Conservation (phyloP, 495 filamentous ascomycete species). For the Chaetomium cochliodes region DNA sequence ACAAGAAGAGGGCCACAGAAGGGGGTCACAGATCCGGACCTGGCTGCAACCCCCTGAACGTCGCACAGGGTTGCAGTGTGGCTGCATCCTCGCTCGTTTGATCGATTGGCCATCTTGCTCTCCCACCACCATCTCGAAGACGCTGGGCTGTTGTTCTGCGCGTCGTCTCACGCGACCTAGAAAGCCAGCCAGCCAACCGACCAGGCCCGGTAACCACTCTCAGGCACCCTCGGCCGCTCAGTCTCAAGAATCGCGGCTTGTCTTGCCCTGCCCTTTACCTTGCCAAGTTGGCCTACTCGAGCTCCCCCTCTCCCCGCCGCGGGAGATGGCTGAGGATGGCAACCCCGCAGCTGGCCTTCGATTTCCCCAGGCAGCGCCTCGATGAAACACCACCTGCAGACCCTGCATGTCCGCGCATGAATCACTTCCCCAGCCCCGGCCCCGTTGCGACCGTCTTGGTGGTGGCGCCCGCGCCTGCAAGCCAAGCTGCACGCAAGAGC, state of each 20-base stretch:
- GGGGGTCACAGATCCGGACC: not conserved
- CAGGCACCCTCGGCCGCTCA: too few species aligned
- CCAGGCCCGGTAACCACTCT: too few species aligned
- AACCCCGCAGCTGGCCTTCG: not conserved
- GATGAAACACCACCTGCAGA: conserved; percentile 22
- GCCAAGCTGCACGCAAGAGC: conserved; percentile 24
- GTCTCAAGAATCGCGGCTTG: not conserved
- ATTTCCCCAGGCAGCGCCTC: not conserved
- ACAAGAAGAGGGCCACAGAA: not conserved
- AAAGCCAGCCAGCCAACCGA: not conserved
- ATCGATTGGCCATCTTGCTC: not conserved
- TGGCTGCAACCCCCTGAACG: conserved; percentile 17
- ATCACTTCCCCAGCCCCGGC: conserved; percentile 15
- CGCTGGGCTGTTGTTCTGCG: too few species aligned
- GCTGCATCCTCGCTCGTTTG: not conserved
- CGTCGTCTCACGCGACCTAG: not conserved
- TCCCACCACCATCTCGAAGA: not conserved
- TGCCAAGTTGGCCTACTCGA: not conserved
- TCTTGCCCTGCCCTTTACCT: not conserved
- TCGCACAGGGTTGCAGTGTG: conserved; percentile 21
- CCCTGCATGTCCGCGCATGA: conserved; percentile 17
- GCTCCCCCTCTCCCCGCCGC: not conserved
- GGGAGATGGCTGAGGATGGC: not conserved
- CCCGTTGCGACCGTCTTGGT: conserved; percentile 13
- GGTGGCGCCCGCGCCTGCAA: conserved; percentile 15